Conservation (phyloP, 768 basidiomycete species). For the Clitopilus passeckerianus region DNA sequence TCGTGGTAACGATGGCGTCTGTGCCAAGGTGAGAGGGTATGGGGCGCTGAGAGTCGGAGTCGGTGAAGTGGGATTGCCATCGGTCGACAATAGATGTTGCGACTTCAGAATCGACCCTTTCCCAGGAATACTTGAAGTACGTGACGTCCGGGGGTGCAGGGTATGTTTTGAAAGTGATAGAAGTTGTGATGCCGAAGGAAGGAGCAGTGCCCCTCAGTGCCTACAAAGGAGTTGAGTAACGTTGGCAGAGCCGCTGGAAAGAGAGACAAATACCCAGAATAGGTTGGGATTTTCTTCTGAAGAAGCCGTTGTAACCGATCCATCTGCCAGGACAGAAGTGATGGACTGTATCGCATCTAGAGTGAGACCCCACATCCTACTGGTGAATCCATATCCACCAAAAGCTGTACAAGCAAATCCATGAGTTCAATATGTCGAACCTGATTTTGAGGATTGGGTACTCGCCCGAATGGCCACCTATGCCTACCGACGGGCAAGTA, state of each 20-base stretch:
- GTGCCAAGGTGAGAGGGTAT: slow-evolving; percentile 28
- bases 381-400: slow-evolving; percentile 46
- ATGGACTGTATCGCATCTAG: slow-evolving; percentile 39
- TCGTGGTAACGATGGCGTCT: slow-evolving; percentile 25
- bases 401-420: slow-evolving; percentile 17
- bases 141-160: slow-evolving; percentile 30
- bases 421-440: no score
- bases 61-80: slow-evolving; percentile 13
- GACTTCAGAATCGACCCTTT: slow-evolving; percentile 18
- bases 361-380: slow-evolving; percentile 45
- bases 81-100: slow-evolving; percentile 30
- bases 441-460: background rate
- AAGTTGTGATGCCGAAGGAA: slow-evolving; percentile 36
- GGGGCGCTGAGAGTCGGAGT: slow-evolving; percentile 9
- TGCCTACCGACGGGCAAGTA: slow-evolving; percentile 45
- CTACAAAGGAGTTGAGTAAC: slow-evolving; percentile 13
- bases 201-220: slow-evolving; percentile 33
- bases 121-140: slow-evolving; percentile 32
- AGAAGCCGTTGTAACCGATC: slow-evolving; percentile 33
- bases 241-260: background rate
- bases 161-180: slow-evolving; percentile 32
- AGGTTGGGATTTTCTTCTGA: slow-evolving; percentile 35
- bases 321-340: slow-evolving; percentile 39
- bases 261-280: slow-evolving; percentile 37
- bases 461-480: slow-evolving; percentile 45